Percentiles rank a stretch among this genome's conserved stretches.
These are phyloP conservation scores for Vanderwaltozyma verrucispora DNA, from an alignment of 805 yeast species.

Conservation along the genomic window DNA sequence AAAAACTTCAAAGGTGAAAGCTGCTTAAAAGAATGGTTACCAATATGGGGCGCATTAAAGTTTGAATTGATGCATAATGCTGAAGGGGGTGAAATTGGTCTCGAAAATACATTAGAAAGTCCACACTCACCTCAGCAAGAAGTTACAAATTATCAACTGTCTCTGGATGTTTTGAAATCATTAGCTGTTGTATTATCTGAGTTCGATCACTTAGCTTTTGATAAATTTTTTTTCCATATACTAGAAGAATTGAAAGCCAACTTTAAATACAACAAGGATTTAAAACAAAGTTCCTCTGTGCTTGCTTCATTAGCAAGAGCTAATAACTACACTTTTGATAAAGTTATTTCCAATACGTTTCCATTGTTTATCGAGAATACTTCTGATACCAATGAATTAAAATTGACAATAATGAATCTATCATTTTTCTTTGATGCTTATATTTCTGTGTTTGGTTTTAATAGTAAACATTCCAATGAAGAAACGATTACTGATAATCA, in stretches of 20 bases:
- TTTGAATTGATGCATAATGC: constrained; percentile 81
- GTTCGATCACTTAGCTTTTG: constrained; percentile 26
- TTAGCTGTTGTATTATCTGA: constrained; percentile 32
- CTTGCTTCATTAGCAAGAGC: constrained; percentile 46
- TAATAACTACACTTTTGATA: constrained; percentile 37
- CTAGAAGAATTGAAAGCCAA: constrained; percentile 45
- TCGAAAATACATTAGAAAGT: constrained; percentile 1
- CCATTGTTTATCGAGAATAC: constrained; percentile 32
- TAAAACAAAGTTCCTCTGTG: constrained; percentile 54
- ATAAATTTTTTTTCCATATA: constrained; percentile 32
- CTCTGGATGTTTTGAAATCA: constrained; percentile 36
- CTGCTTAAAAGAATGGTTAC: constrained; percentile 52
- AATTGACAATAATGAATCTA: constrained; percentile 48
- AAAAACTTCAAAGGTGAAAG: constrained; percentile 39
- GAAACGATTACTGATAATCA: constrained; percentile 23
- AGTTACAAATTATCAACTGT: constrained; percentile 28
- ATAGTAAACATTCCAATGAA: constrained; percentile 2
- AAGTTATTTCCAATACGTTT: constrained; percentile 37
- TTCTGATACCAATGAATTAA: constrained; percentile 44
- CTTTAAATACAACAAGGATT: constrained; percentile 40
- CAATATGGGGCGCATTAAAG: constrained; percentile 80
- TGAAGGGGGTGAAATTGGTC: constrained; percentile 29
- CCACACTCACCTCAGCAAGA: constrained; percentile 15
- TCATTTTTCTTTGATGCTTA: constrained; percentile 49
- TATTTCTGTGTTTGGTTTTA: constrained; percentile 33